Percentiles rank a stretch among this genome's conserved stretches.
Conservation (phyloP, 2,329 filamentous ascomycete genomes). For the Orbilia javanica region DNA sequence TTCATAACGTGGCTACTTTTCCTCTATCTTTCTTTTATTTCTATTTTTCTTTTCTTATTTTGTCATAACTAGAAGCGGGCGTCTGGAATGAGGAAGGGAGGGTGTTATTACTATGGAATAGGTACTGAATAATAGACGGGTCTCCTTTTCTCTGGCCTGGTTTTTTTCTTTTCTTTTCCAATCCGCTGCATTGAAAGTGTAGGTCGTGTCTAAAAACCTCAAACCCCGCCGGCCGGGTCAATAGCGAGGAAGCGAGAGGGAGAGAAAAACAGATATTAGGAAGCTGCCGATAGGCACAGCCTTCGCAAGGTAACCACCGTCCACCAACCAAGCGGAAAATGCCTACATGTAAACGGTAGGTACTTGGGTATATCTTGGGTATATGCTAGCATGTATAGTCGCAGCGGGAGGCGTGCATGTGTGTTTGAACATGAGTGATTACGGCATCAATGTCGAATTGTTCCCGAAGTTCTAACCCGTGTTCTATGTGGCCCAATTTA, state of each 20-base stretch:
- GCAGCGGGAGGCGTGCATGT: too few relatives aligned
- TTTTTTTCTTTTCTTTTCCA: not conserved
- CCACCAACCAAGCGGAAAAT: not conserved
- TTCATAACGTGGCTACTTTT: not conserved
- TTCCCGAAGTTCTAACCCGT: constrained; percentile 8
- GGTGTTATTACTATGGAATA: constrained; percentile 1
- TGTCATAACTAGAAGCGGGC: constrained; percentile 2
- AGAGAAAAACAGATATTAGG: not conserved
- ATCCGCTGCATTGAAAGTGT: not conserved
- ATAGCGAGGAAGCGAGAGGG: too few relatives aligned
- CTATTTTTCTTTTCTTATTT: not conserved
- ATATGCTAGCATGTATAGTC: too few relatives aligned
- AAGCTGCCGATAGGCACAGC: constrained; percentile 17
- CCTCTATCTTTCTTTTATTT: not conserved
- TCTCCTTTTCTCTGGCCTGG: not conserved
- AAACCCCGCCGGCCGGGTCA: not conserved
- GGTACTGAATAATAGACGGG: not conserved
- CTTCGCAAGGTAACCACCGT: constrained; percentile 14
- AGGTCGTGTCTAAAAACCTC: not conserved
- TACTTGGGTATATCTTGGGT: too few relatives aligned
- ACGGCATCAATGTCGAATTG: not conserved
- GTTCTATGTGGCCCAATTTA: constrained; percentile 25
- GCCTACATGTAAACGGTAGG: not conserved
- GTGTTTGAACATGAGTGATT: not conserved
- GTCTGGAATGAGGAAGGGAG: not conserved